A percentile compares a stretch with the other conserved stretches of the same genome.
phyloP scores from a whole-genome alignment of 164 flowering plant genomes.

The grape (Vitis vinifera) region ASM3070453v1 NC_081805.1:6800001-6800500 shows the following conservation, averaged over 20 bases:
- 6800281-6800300: background rate
- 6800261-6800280: too few species aligned
- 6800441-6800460: constrained; percentile 66
- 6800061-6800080: background rate
- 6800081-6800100: background rate
- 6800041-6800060: too few species aligned
- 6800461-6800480: background rate
- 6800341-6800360: constrained; percentile 46
- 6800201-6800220: too few species aligned
- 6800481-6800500: background rate
- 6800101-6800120: background rate
- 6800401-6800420: constrained; percentile 77
- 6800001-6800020: too few species aligned
- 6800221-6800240: too few species aligned
- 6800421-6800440: constrained; percentile 79
- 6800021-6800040: too few species aligned
- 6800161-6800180: background rate
- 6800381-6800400: constrained; percentile 72
- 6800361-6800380: constrained; percentile 74
- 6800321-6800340: constrained; percentile 59
- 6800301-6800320: constrained; percentile 62
- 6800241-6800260: too few species aligned
- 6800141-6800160: background rate
- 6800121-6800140: background rate
- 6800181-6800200: too few species aligned